Conservation (phyloP, 257 asterid genomes). For the Mitragyna speciosa region DNA sequence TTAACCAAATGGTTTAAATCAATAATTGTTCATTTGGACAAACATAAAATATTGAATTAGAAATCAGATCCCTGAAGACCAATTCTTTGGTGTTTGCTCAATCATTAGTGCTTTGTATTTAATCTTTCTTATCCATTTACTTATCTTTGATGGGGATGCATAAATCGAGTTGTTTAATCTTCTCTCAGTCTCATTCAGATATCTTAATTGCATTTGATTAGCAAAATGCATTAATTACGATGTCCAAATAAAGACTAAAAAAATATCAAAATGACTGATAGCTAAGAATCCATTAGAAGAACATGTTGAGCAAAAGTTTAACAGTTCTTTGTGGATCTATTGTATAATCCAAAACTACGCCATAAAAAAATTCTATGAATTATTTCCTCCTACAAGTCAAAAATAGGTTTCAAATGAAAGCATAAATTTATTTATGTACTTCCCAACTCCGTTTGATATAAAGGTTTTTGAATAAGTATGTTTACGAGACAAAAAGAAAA, state of each 20-base stretch:
- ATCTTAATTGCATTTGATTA: background rate
- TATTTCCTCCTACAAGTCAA: background rate
- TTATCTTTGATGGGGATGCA: background rate
- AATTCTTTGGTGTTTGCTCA: background rate
- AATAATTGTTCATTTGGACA: background rate
- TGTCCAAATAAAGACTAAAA: background rate
- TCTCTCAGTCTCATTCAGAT: background rate
- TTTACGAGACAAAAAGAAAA: too few species aligned
- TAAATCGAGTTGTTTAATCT: background rate
- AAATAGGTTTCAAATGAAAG: background rate
- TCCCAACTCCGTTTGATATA: too few species aligned
- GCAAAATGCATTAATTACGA: background rate
- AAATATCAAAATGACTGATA: background rate
- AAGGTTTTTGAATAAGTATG: too few species aligned
- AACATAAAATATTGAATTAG: background rate
- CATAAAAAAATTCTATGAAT: background rate
- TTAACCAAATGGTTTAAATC: background rate
- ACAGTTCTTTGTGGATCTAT: background rate
- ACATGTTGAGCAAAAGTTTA: background rate
- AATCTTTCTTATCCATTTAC: conserved; percentile 3
- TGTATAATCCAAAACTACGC: background rate
- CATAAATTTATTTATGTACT: too few species aligned
- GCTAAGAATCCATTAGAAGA: background rate
- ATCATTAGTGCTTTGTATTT: background rate
- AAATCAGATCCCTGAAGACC: background rate